Evolutionary conservation across 139 green algal species (phyloP).

Genomic region (Ettlia oleoabundans): DNA sequence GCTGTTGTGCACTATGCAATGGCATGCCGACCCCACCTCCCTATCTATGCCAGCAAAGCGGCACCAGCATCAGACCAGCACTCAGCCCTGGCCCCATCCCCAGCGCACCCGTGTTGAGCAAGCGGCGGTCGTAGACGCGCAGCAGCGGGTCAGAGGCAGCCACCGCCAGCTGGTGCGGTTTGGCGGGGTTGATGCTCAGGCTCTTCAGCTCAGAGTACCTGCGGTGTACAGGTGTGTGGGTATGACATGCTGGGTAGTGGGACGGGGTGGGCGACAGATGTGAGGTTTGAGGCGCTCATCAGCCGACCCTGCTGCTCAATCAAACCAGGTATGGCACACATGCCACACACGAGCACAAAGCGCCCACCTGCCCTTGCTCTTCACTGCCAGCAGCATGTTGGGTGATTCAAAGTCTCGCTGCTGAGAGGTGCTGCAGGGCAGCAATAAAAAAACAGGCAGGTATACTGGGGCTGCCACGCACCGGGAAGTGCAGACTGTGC

Average conservation of each 20-base stretch:
- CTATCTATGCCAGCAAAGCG: no score
- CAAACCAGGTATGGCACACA: no score
- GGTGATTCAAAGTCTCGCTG: constrained; percentile 51
- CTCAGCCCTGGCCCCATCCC: not conserved
- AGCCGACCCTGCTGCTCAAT: no score
- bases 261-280: not conserved
- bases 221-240: not conserved
- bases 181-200: constrained; percentile 71
- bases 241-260: not conserved
- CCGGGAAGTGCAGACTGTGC: no score
- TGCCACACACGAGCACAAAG: not conserved
- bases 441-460: no score
- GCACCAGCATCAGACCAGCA: not conserved
- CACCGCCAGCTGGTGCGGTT: constrained; percentile 76
- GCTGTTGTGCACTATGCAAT: no score
- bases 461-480: no score
- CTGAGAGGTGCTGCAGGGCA: constrained; percentile 32
- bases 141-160: constrained; percentile 71
- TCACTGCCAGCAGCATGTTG: constrained; percentile 62
- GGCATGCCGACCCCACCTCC: no score
- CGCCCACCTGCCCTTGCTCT: constrained; percentile 4
- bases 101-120: constrained; percentile 43
- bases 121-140: constrained; percentile 78
- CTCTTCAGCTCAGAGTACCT: constrained; percentile 65
- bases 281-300: no score